Percentiles rank a stretch among this genome's conserved stretches.
Conservation (phyloP, 192 early-diverging fungal species). For the Lunasporangiospora selenospora region DNA sequence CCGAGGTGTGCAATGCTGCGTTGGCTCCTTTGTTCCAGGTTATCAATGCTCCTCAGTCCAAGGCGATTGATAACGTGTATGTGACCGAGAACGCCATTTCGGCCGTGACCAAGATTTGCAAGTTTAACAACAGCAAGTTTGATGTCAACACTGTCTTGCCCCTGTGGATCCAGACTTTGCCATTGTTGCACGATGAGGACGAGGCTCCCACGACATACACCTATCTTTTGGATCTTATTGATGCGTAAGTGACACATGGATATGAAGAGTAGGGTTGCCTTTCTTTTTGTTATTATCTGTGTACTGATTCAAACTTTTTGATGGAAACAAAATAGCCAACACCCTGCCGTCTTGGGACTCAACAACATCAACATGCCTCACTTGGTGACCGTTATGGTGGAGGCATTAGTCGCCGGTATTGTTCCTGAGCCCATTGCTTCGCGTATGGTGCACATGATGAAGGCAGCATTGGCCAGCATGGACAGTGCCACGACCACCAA, state of each 20-base stretch:
- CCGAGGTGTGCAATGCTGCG: slow-evolving; percentile 72
- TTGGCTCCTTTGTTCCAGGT: slow-evolving; percentile 78
- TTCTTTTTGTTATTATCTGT: background rate
- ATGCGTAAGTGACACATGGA: slow-evolving; percentile 61
- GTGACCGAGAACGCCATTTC: slow-evolving; percentile 94
- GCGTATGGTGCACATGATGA: slow-evolving; percentile 61
- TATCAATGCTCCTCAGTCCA: slow-evolving; percentile 69
- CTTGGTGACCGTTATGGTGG: slow-evolving; percentile 66
- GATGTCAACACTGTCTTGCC: slow-evolving; percentile 67
- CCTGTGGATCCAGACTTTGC: slow-evolving; percentile 82
- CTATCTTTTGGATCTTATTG: slow-evolving; percentile 77
- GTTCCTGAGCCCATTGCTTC: slow-evolving; percentile 49
- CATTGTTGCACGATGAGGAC: slow-evolving; percentile 87
- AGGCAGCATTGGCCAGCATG: slow-evolving; percentile 54
- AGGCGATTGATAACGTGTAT: slow-evolving; percentile 76
- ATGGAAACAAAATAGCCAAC: slow-evolving; percentile 46
- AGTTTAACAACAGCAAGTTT: slow-evolving; percentile 66
- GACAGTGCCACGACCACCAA: slow-evolving; percentile 53
- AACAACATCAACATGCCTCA: slow-evolving; percentile 68
- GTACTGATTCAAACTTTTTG: background rate
- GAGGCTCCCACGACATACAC: slow-evolving; percentile 82
- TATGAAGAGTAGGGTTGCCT: too few species aligned
- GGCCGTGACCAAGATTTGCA: slow-evolving; percentile 90
- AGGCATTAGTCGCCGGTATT: slow-evolving; percentile 63
- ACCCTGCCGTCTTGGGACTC: slow-evolving; percentile 66